phyloP scores from a whole-genome alignment of 257 asterid species.

The Solanum medicagineum region DNA sequence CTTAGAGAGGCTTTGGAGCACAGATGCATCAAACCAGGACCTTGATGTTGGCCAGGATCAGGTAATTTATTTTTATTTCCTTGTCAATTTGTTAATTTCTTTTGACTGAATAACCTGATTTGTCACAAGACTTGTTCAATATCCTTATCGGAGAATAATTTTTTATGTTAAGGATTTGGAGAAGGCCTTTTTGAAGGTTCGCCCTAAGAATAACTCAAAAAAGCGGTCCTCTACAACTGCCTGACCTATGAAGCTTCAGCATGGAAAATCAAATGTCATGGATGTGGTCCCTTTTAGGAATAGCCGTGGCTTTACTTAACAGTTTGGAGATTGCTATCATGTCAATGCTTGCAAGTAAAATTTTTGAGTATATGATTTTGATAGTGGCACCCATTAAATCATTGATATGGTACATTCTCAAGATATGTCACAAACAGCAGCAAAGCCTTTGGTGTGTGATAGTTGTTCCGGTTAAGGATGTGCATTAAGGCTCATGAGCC shows the following conservation, averaged over 20 bases:
- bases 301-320: neutral
- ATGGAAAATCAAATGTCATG: neutral
- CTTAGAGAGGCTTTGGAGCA: slow-evolving; percentile 68
- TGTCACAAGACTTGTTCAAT: neutral
- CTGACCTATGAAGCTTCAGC: neutral
- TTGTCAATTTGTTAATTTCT: neutral
- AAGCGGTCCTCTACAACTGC: slow-evolving; percentile 32
- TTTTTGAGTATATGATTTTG: neutral
- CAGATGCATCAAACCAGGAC: slow-evolving; percentile 27
- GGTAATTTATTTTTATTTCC: neutral
- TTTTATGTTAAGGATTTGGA: slow-evolving; percentile 49
- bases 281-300: neutral
- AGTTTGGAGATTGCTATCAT: neutral
- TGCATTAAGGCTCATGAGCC: neutral
- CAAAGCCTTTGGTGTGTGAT: neutral
- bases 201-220: slow-evolving; percentile 72
- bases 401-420: neutral
- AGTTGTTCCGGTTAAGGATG: neutral
- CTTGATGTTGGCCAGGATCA: slow-evolving; percentile 19
- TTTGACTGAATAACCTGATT: neutral
- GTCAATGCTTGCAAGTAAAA: neutral
- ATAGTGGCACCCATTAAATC: neutral
- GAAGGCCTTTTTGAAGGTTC: slow-evolving; percentile 65
- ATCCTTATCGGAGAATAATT: neutral
- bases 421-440: neutral